These are phyloP conservation scores for Stygiomarasmius scandens DNA, from an alignment of 1,284 basidiomycete genomes.

Conservation along the genomic window DNA sequence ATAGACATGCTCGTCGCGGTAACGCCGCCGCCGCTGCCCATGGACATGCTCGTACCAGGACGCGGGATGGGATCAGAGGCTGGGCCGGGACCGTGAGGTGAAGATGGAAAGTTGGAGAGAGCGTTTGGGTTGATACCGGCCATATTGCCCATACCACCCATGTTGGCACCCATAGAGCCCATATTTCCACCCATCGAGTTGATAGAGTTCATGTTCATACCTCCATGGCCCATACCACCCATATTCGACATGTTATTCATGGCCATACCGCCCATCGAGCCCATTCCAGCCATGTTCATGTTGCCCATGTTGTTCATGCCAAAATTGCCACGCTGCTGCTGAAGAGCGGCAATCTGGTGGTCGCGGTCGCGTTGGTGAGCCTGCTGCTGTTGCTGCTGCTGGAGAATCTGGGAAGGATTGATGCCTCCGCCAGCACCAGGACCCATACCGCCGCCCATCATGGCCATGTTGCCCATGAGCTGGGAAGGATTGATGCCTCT, in stretches of 20 bases:
- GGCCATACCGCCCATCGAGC: neutral
- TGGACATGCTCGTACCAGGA: slow-evolving; percentile 5
- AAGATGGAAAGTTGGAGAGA: slow-evolving; percentile 1
- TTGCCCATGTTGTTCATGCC: neutral
- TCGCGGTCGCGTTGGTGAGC: slow-evolving; percentile 10
- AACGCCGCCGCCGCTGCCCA: neutral
- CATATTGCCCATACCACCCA: slow-evolving; percentile 1
- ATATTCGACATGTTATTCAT: neutral
- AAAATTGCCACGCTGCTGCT: slow-evolving; percentile 5
- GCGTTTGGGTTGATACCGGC: neutral
- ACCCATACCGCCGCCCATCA: slow-evolving; percentile 1
- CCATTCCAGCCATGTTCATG: neutral
- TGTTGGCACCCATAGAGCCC: neutral
- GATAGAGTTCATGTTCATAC: too few species aligned
- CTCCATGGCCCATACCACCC: neutral
- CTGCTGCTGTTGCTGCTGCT: slow-evolving; percentile 7
- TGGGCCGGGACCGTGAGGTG: neutral
- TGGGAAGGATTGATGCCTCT: slow-evolving; percentile 11
- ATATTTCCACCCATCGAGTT: neutral
- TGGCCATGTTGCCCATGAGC: slow-evolving; percentile 5
- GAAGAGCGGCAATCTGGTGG: slow-evolving; percentile 6
- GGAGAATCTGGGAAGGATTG: slow-evolving; percentile 10
- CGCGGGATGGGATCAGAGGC: slow-evolving; percentile 1
- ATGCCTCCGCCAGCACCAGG: slow-evolving; percentile 3
- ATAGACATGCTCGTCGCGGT: neutral